A percentile compares a stretch with the other conserved stretches of the same genome.
Conservation (phyloP, 352 stramenopile species). For the Pythium pectinolyticum region DNA sequence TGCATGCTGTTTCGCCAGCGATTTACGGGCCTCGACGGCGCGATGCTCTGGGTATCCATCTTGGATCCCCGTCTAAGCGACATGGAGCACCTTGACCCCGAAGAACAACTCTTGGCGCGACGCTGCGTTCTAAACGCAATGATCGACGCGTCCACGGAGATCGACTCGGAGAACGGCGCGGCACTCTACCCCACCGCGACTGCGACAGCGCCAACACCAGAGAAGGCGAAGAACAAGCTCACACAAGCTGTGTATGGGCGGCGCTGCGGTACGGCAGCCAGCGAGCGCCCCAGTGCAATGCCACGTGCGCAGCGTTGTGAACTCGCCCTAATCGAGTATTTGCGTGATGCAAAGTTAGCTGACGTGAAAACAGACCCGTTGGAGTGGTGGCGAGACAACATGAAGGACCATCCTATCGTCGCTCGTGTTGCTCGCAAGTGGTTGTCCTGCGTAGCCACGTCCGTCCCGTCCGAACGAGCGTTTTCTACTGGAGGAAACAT, state of each 20-base stretch:
- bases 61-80: neutral
- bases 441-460: neutral
- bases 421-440: conserved; percentile 1
- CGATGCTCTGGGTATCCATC: neutral
- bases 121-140: neutral
- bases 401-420: neutral
- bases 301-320: too few relatives aligned
- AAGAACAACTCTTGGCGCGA: neutral
- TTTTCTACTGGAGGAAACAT: conserved; percentile 8
- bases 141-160: neutral
- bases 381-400: neutral
- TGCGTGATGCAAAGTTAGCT: neutral
- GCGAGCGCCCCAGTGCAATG: too few relatives aligned
- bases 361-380: neutral
- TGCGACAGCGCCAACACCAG: neutral
- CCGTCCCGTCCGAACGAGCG: conserved; percentile 6
- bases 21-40: neutral
- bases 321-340: too few relatives aligned
- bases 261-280: too few relatives aligned
- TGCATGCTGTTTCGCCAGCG: neutral
- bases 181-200: too few relatives aligned
- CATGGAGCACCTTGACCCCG: neutral
- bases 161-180: neutral
- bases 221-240: neutral
- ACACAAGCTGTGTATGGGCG: too few relatives aligned